phyloP scores from a whole-genome alignment of 2,329 filamentous ascomycete genomes.

The Cryoendolithus antarcticus region DNA sequence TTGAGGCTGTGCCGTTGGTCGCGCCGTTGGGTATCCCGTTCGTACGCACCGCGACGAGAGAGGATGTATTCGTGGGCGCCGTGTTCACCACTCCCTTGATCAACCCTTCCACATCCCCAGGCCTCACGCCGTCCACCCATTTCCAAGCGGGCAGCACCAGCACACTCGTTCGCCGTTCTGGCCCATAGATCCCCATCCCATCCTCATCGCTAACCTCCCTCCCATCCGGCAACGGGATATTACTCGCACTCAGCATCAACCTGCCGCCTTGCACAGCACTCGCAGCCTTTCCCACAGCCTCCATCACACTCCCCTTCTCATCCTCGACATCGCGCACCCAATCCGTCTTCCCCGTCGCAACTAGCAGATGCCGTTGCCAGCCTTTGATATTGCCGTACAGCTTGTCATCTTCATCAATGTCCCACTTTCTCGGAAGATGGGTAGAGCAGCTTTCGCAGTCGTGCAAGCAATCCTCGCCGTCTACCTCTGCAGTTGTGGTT shows the following conservation, averaged over 20 bases:
- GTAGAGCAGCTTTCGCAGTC: conserved; percentile 76
- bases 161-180: conserved; percentile 60
- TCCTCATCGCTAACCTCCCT: conserved; percentile 34
- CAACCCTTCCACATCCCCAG: conserved; percentile 57
- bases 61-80: conserved; percentile 61
- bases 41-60: conserved; percentile 30
- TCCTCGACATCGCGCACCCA: conserved; percentile 85
- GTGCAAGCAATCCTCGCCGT: conserved; percentile 78
- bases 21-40: conserved; percentile 2
- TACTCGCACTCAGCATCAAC: conserved; percentile 83
- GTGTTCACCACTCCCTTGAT: conserved; percentile 58
- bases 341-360: conserved; percentile 91
- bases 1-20: too few species aligned
- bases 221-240: conserved; percentile 63
- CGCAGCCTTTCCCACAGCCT: conserved; percentile 33
- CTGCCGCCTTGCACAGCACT: conserved; percentile 33
- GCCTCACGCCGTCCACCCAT: conserved; percentile 71
- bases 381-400: conserved; percentile 77
- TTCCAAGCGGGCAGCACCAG: conserved; percentile 78
- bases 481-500: conserved; percentile 58
- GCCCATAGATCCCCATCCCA: conserved; percentile 36
- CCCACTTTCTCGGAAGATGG: conserved; percentile 61
- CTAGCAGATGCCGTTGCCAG: conserved; percentile 80
- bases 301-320: conserved; percentile 56
- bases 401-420: conserved; percentile 62